Conservation (phyloP, 768 basidiomycete species). For the Tylopilus sp. region DNA sequence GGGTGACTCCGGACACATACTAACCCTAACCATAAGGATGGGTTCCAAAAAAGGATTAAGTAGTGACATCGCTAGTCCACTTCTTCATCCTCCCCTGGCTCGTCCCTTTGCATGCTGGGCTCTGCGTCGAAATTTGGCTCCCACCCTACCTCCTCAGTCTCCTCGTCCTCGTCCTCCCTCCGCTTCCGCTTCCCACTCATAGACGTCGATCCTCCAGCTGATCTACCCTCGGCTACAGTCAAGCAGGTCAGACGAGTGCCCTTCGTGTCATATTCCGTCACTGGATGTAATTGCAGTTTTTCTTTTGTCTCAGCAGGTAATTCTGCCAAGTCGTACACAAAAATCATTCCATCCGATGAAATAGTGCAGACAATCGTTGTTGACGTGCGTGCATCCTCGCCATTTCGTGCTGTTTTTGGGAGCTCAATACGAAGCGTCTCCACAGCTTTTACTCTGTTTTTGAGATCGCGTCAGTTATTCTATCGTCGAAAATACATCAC, state of each 20-base stretch:
- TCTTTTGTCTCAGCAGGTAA: slow-evolving; percentile 35
- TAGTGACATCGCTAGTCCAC: neutral
- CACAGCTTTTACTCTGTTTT: slow-evolving; percentile 85
- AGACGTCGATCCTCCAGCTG: slow-evolving; percentile 10
- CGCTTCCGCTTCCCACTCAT: slow-evolving; percentile 38
- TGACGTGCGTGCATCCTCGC: slow-evolving; percentile 26
- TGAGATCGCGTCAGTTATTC: slow-evolving; percentile 4
- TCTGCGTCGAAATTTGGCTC: slow-evolving; percentile 17
- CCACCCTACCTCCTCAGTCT: slow-evolving; percentile 32
- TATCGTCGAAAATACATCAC: neutral
- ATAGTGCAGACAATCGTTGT: slow-evolving; percentile 71
- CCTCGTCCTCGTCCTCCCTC: slow-evolving; percentile 23
- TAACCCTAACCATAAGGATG: slow-evolving; percentile 19
- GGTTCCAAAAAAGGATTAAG: slow-evolving; percentile 4
- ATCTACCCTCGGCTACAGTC: slow-evolving; percentile 52
- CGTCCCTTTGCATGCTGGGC: slow-evolving; percentile 15
- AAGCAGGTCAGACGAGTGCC: slow-evolving; percentile 82
- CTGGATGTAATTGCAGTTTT: slow-evolving; percentile 44
- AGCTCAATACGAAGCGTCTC: slow-evolving; percentile 62
- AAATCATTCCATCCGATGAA: slow-evolving; percentile 88
- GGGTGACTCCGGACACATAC: neutral
- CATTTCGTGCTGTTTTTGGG: slow-evolving; percentile 31
- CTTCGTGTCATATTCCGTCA: slow-evolving; percentile 76
- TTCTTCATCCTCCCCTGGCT: slow-evolving; percentile 28
- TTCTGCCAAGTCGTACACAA: slow-evolving; percentile 65